Percentiles rank a stretch among this genome's conserved stretches.
Conservation (phyloP, 805 yeast species). For the Yamadazyma akitaensis region DNA sequence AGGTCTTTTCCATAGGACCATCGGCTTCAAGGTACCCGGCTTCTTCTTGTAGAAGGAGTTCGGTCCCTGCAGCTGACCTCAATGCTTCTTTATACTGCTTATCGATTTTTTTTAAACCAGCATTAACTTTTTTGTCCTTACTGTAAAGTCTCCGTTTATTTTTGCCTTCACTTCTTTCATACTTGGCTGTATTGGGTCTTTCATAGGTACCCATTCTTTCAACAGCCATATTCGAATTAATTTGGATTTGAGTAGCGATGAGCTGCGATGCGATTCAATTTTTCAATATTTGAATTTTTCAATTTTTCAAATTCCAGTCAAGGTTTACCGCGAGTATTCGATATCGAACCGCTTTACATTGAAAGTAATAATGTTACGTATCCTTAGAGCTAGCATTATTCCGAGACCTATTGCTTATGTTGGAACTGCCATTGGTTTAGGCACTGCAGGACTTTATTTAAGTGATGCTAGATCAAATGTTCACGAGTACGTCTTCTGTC, state of each 20-base stretch:
- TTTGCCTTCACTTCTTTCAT: constrained; percentile 23
- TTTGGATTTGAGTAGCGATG: not conserved
- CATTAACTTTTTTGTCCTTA: constrained; percentile 55
- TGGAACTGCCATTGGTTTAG: constrained; percentile 1
- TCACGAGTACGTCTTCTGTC: constrained; percentile 80
- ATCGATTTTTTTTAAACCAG: constrained; percentile 66
- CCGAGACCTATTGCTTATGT: not conserved
- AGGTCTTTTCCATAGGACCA: constrained; percentile 87
- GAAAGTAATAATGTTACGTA: not conserved
- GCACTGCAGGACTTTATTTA: not conserved
- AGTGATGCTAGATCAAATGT: constrained; percentile 75
- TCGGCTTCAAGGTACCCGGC: constrained; percentile 90
- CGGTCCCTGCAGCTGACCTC: constrained; percentile 82
- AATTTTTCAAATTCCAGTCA: too few species aligned
- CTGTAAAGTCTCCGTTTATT: constrained; percentile 26
- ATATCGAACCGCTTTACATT: not conserved
- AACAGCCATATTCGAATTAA: constrained; percentile 14
- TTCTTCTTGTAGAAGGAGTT: constrained; percentile 78
- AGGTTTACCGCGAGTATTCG: not conserved
- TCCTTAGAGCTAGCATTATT: constrained; percentile 1
- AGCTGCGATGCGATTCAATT: not conserved
- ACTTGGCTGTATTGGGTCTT: constrained; percentile 24
- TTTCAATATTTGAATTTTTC: not conserved
- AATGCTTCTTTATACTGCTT: constrained; percentile 73
- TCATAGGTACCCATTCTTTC: constrained; percentile 20